Evolutionary conservation across 2,329 filamentous ascomycete genomes (phyloP).

Genomic region (Ustulina deusta): DNA sequence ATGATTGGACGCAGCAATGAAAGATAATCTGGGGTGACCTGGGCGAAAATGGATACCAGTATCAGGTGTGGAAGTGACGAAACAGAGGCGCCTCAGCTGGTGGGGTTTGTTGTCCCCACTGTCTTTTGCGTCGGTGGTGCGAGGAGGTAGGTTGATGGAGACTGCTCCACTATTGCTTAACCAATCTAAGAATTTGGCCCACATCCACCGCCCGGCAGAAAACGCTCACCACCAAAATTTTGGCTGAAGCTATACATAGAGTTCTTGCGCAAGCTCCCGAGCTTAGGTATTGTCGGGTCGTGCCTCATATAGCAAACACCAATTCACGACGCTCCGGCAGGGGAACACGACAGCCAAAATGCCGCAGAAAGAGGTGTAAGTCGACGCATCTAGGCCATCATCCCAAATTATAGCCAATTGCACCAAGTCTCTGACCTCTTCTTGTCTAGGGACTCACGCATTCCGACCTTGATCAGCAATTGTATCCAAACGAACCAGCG

Average conservation of each 20-base stretch:
- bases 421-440: conserved; percentile 22
- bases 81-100: too few species aligned
- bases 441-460: conserved; percentile 79
- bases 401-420: neutral
- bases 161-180: conserved; percentile 14
- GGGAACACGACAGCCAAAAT: conserved; percentile 39
- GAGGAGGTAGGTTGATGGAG: neutral
- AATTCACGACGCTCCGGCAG: conserved; percentile 18
- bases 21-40: neutral
- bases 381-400: neutral
- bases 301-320: conserved; percentile 12
- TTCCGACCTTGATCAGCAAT: conserved; percentile 91
- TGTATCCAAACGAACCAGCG: conserved; percentile 95
- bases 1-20: conserved; percentile 24
- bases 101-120: neutral
- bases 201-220: conserved; percentile 48
- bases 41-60: neutral
- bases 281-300: conserved; percentile 7
- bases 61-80: conserved; percentile 8
- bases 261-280: conserved; percentile 25
- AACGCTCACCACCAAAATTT: conserved; percentile 47
- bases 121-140: neutral
- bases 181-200: conserved; percentile 32
- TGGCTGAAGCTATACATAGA: conserved; percentile 32
- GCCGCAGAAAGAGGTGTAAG: conserved; percentile 50